phyloP scores from a whole-genome alignment of 2,329 filamentous ascomycete genomes.

The Calonectria pseudoturangicola region DNA sequence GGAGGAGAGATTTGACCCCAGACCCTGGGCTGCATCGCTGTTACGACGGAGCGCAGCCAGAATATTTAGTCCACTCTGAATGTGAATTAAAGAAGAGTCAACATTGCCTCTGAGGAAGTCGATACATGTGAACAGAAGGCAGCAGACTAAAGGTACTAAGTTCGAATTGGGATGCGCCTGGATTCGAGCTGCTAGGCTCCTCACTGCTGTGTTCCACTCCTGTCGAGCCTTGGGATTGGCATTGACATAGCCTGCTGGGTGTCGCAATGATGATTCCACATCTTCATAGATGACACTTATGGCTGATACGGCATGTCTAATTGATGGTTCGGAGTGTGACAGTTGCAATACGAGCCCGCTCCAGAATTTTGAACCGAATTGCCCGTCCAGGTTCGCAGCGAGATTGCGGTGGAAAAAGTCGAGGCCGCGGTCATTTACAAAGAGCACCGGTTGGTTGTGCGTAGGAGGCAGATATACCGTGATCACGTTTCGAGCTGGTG shows the following conservation, averaged over 20 bases:
- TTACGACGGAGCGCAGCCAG: constrained; percentile 6
- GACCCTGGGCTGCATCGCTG: background rate
- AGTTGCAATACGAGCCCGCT: constrained; percentile 32
- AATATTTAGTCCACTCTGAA: constrained; percentile 29
- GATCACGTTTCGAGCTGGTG: constrained; percentile 28
- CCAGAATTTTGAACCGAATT: constrained; percentile 33
- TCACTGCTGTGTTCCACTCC: constrained; percentile 22
- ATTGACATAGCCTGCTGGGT: constrained; percentile 25
- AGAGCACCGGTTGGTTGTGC: constrained; percentile 17
- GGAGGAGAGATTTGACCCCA: background rate
- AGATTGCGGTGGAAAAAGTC: constrained; percentile 33
- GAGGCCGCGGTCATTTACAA: constrained; percentile 28
- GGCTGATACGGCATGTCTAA: constrained; percentile 34
- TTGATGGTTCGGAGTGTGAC: constrained; percentile 33
- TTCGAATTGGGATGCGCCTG: constrained; percentile 18
- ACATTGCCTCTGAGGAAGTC: constrained; percentile 32
- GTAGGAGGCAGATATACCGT: constrained; percentile 30
- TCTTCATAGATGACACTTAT: constrained; percentile 23
- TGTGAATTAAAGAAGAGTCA: constrained; percentile 16
- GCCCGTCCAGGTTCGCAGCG: constrained; percentile 7
- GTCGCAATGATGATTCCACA: constrained; percentile 26
- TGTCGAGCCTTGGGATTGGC: constrained; percentile 19
- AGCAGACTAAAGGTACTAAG: constrained; percentile 30
- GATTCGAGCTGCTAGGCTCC: constrained; percentile 25
- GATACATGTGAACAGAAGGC: constrained; percentile 32